Conservation (phyloP, 306 rosid genomes). For the Medicago arabica region DNA sequence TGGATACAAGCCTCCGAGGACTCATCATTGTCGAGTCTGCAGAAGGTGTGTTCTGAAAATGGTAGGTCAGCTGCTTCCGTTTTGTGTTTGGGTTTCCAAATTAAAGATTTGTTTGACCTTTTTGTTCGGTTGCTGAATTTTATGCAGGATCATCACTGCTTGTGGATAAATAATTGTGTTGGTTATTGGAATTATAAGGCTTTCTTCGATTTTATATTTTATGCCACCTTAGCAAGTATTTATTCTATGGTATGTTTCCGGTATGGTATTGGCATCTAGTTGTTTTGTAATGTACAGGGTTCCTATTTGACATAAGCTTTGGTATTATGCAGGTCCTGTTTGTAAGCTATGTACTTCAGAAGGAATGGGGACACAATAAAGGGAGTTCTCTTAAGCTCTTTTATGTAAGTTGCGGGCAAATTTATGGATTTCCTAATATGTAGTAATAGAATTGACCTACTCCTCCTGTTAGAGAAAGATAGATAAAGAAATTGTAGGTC, state of each 20-base stretch:
- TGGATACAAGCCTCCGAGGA: constrained; percentile 82
- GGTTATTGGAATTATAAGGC: constrained; percentile 94
- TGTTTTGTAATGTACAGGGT: constrained; percentile 24
- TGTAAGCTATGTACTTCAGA: constrained; percentile 58
- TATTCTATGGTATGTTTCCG: constrained; percentile 65
- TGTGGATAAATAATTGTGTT: constrained; percentile 90
- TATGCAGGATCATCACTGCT: constrained; percentile 92
- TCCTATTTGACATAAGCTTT: constrained; percentile 33
- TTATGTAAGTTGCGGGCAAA: constrained; percentile 63
- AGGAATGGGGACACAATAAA: constrained; percentile 60
- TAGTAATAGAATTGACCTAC: background rate
- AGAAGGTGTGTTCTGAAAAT: constrained; percentile 88
- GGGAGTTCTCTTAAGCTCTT: constrained; percentile 52
- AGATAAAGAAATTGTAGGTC: background rate
- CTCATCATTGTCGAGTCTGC: constrained; percentile 96
- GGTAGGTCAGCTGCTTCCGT: constrained; percentile 64
- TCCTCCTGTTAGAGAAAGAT: constrained; percentile 6
- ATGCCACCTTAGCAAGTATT: constrained; percentile 63
- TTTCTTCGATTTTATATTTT: constrained; percentile 62
- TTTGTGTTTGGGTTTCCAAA: constrained; percentile 14
- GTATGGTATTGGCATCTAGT: constrained; percentile 18
- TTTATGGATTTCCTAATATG: constrained; percentile 22
- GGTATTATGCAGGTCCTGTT: constrained; percentile 55
- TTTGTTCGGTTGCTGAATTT: constrained; percentile 38
- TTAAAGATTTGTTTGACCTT: constrained; percentile 23